A percentile compares a stretch with the other conserved stretches of the same genome.
Conservation (phyloP, 2,329 filamentous ascomycete species). For the Claviceps sp. region DNA sequence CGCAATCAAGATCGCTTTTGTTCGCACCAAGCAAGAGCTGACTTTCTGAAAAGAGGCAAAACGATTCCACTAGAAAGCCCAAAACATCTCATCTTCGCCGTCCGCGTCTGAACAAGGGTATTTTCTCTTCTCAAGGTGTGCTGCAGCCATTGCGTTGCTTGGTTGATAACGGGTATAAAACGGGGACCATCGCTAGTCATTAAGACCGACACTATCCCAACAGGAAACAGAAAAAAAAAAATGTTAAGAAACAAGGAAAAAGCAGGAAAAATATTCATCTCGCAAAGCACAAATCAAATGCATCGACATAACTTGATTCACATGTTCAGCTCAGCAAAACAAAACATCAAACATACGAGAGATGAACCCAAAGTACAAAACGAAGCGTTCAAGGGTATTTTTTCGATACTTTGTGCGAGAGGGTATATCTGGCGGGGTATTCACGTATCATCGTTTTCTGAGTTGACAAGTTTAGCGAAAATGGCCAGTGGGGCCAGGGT, state of each 20-base stretch:
- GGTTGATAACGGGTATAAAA: conserved; percentile 23
- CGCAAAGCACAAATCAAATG: conserved; percentile 6
- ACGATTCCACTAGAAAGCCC: not conserved
- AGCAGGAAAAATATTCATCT: conserved; percentile 3
- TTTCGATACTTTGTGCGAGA: conserved; percentile 37
- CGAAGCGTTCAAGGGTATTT: conserved; percentile 33
- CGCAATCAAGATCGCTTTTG: not conserved
- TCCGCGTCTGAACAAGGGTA: conserved; percentile 14
- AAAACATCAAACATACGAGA: not conserved
- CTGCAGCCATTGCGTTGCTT: conserved; percentile 16
- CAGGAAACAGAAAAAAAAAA: conserved; percentile 8
- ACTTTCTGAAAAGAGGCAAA: not conserved
- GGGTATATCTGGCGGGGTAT: conserved; percentile 54
- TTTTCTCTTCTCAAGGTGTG: conserved; percentile 17
- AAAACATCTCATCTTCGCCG: not conserved
- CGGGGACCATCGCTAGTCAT: conserved; percentile 19
- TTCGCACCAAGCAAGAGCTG: not conserved
- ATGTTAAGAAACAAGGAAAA: not conserved
- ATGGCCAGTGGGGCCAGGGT: conserved; percentile 83
- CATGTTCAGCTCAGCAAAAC: not conserved
- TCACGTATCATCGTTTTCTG: conserved; percentile 35
- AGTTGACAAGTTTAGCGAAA: conserved; percentile 59
- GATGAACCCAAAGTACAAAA: conserved; percentile 4
- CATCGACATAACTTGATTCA: conserved; percentile 5
- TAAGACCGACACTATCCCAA: conserved; percentile 16